phyloP scores from a whole-genome alignment of 208 protist species.

The Leishmania mexicana region DNA sequence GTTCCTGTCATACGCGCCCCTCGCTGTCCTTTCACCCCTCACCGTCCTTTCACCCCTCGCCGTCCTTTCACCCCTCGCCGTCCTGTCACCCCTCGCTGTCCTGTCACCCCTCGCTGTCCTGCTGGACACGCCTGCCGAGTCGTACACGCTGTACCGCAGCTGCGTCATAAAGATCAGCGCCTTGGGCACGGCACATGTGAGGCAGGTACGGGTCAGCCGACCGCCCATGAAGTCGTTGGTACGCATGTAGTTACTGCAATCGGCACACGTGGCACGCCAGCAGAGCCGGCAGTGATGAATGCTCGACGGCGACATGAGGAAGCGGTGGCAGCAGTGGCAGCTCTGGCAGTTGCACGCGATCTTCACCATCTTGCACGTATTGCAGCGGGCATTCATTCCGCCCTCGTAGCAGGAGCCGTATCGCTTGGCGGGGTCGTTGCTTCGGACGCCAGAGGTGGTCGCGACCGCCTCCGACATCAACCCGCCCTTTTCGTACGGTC shows the following conservation, averaged over 20 bases:
- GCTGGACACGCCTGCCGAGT: not conserved
- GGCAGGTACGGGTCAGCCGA: slow-evolving; percentile 26
- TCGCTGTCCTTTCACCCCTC: not conserved
- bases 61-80: not conserved
- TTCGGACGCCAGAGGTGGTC: not conserved
- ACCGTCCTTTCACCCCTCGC: too few relatives aligned
- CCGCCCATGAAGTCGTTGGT: slow-evolving; percentile 32
- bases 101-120: not conserved
- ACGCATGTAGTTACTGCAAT: slow-evolving; percentile 27
- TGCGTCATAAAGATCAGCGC: slow-evolving; percentile 26
- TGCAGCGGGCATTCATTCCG: slow-evolving; percentile 30
- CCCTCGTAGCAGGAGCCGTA: slow-evolving; percentile 37
- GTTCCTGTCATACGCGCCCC: not conserved
- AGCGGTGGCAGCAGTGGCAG: slow-evolving; percentile 33
- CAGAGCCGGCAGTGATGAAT: slow-evolving; percentile 49
- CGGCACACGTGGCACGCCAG: slow-evolving; percentile 40
- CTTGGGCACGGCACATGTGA: slow-evolving; percentile 35
- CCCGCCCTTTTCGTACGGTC: not conserved
- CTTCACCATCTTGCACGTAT: slow-evolving; percentile 29
- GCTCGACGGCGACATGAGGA: slow-evolving; percentile 32
- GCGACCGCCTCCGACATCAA: not conserved
- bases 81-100: not conserved
- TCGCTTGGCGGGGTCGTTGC: slow-evolving; percentile 7
- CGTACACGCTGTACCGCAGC: slow-evolving; percentile 20
- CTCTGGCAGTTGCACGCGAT: slow-evolving; percentile 43